A percentile compares a stretch with the other conserved stretches of the same genome.
phyloP scores from a whole-genome alignment of 148 eudicot species.

The Vaccinium macrocarpon region DNA sequence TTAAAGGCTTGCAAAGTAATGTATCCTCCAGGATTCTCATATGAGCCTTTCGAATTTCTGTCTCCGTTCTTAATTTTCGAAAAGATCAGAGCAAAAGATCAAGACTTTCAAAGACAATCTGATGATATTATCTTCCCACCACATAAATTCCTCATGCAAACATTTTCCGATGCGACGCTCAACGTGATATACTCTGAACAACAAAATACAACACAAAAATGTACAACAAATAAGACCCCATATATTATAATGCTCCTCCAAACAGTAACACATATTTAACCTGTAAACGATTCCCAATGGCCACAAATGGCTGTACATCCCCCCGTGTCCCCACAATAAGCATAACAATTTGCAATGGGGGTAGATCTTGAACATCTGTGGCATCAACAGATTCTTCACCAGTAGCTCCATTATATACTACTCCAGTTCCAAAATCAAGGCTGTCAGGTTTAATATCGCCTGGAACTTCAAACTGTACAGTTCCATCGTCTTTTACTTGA shows the following conservation, averaged over 20 bases:
- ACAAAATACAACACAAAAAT: background rate
- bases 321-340: conserved; percentile 95
- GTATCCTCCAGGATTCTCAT: background rate
- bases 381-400: conserved; percentile 43
- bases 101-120: background rate
- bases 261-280: conserved; percentile 24
- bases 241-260: background rate
- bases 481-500: conserved; percentile 72
- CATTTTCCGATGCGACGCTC: background rate
- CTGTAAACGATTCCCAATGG: conserved; percentile 91
- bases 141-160: background rate
- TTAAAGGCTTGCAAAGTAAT: background rate
- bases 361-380: conserved; percentile 45
- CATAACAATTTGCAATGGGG: conserved; percentile 82
- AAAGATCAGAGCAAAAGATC: background rate
- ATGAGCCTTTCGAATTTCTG: background rate
- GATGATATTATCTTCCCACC: background rate
- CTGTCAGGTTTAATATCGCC: conserved; percentile 53
- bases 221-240: background rate
- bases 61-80: background rate
- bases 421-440: conserved; percentile 45
- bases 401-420: conserved; percentile 32
- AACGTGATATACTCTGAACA: background rate
- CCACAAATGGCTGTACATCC: conserved; percentile 92
- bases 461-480: conserved; percentile 80